Conservation (phyloP, 2,329 filamentous ascomycete species). For the Aspergillus sp. region DNA sequence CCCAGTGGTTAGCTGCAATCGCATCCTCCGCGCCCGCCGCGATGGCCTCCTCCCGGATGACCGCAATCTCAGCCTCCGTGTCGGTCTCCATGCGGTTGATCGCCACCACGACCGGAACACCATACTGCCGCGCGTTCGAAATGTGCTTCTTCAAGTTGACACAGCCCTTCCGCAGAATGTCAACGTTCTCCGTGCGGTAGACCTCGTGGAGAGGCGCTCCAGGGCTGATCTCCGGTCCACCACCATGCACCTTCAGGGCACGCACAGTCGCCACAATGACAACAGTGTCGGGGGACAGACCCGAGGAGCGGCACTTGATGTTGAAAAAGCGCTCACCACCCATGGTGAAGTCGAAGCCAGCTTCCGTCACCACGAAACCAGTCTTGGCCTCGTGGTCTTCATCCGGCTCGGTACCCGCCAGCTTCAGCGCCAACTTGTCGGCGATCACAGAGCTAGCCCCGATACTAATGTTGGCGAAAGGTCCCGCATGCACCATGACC, state of each 20-base stretch:
- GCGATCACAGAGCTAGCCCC: constrained; percentile 94
- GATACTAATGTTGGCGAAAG: constrained; percentile 98
- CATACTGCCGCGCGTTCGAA: constrained; percentile 80
- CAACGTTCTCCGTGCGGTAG: constrained; percentile 90
- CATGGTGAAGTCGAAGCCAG: constrained; percentile 99
- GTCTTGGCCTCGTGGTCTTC: constrained; percentile 79
- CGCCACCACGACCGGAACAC: constrained; percentile 90
- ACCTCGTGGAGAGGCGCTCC: constrained; percentile 81
- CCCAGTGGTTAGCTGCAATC: constrained; percentile 94
- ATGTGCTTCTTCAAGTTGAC: constrained; percentile 97
- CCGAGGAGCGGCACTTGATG: constrained; percentile 96
- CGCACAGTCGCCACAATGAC: constrained; percentile 94
- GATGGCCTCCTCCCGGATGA: constrained; percentile 86
- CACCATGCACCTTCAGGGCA: constrained; percentile 94
- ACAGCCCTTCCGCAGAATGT: constrained; percentile 84
- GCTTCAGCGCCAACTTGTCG: constrained; percentile 92
- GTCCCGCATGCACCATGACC: constrained; percentile 94
- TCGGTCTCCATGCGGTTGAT: constrained; percentile 97
- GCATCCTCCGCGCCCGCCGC: constrained; percentile 92
- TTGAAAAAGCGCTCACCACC: constrained; percentile 99
- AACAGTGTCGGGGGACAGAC: constrained; percentile 86
- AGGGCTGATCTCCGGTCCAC: constrained; percentile 87
- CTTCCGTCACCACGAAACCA: constrained; percentile 93
- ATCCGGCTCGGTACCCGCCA: constrained; percentile 88
- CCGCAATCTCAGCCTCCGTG: constrained; percentile 84